phyloP scores from a whole-genome alignment of 164 flowering plant genomes.

The Stephania japonica region DNA sequence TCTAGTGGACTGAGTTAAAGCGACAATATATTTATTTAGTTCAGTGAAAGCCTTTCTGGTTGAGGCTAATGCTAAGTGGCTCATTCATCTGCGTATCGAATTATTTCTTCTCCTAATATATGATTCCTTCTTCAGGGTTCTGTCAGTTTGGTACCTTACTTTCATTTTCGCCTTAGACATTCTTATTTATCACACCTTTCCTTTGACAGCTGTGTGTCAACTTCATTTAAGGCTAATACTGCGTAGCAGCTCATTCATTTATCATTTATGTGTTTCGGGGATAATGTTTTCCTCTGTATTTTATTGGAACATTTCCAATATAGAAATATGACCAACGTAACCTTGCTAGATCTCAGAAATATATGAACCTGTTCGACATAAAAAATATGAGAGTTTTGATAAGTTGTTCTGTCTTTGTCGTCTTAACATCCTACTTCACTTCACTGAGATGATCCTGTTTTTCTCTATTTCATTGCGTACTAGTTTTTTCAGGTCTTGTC shows the following conservation, averaged over 20 bases:
- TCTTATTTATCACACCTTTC: not conserved
- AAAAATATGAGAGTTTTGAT: not conserved
- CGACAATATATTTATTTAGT: not conserved
- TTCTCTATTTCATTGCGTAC: no score
- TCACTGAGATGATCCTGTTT: not conserved
- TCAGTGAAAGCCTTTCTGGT: not conserved
- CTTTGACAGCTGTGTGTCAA: not conserved
- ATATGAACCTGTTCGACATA: not conserved
- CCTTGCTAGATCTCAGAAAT: no score
- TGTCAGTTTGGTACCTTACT: no score
- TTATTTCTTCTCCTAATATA: not conserved
- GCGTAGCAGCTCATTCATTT: not conserved
- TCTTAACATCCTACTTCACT: not conserved
- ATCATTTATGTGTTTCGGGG: not conserved
- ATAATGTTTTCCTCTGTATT: not conserved
- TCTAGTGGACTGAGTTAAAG: not conserved
- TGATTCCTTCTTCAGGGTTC: no score
- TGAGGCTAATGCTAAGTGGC: no score
- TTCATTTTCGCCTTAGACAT: not conserved
- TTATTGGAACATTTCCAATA: no score
- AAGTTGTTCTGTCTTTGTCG: no score
- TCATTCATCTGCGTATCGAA: not conserved
- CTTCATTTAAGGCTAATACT: not conserved
- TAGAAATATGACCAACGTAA: no score
- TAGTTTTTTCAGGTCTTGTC: no score